Evolutionary conservation across 495 filamentous ascomycete species (phyloP), one percentile per base, ranked within the genome.

Genomic region (Aspergillus panamensis): DNA sequence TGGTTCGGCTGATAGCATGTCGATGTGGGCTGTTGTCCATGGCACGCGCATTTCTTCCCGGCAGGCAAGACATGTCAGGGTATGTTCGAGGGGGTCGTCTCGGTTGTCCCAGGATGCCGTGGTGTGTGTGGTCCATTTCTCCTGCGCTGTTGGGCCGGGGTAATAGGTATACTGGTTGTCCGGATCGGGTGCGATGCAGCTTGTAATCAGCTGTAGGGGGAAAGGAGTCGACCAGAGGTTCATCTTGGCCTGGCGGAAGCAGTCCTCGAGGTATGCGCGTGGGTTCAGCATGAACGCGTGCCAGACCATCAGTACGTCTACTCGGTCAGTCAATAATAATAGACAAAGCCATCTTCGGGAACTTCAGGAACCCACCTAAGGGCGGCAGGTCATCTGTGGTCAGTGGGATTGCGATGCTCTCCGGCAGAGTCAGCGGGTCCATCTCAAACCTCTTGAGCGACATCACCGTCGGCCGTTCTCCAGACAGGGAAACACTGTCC

Each of bases 241-340:
- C 52, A 79, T 72, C 30, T 82, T 70, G 1, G 83, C 84, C 42
- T 77, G 77, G 9, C 88, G 77, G 51, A 92, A 72, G 60, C 84
- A 86, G 62, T 95, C 91, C 62, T 95, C 91, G 3, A 90, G 78
- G 62, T 84, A 96, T 51, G 74, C 73, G 40, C 87, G 74, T 3
- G 91, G 91, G 59, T 92, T 94, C 6, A 96, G 80, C 82, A 90
- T 84, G 63, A 90, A 89, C 4, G 88, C 75, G 69, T 96, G 91
- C 89, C 88, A 92, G 0, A 95, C 89, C 89, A 96, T 90, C 43
- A 96, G 69, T 8, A 40, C 33, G 39, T 16, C 6, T 37, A 31
- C 9, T 14, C 8, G 37, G 35, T 49, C 9, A 40, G 37, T 16
- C 12, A 8, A 6, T n/a, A n/a, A n/a, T n/a, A n/a, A n/a, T 47